Percentiles rank a stretch among this genome's conserved stretches.
These are phyloP conservation scores for Boechera divaricarpa DNA, from an alignment of 345 rosid genomes.

Conservation along the genomic window DNA sequence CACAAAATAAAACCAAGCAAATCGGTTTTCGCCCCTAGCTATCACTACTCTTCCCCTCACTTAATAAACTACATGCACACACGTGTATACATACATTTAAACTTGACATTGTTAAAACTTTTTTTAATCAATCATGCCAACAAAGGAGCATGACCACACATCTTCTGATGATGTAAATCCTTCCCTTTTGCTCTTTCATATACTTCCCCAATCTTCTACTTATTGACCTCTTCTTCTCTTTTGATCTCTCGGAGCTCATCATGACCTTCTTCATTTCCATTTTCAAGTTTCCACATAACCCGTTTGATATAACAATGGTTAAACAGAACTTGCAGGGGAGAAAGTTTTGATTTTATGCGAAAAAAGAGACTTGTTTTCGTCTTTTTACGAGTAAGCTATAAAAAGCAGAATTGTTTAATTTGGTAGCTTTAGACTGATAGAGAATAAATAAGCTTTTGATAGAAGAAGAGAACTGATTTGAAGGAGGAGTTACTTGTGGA, in stretches of 20 bases:
- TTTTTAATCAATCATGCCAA: conserved; percentile 62
- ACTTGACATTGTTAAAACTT: neutral
- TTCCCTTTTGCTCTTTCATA: conserved; percentile 68
- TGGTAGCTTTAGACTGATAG: conserved; percentile 11
- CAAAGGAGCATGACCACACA: conserved; percentile 83
- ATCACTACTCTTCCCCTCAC: conserved; percentile 22
- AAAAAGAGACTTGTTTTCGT: neutral
- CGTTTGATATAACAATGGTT: conserved; percentile 16
- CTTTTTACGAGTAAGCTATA: neutral
- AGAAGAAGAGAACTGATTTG: conserved; percentile 18
- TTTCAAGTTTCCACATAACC: conserved; percentile 20
- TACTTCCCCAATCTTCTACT: conserved; percentile 65
- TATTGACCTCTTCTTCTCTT: conserved; percentile 52
- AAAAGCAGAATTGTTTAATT: neutral
- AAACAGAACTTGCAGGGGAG: neutral
- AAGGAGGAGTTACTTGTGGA: conserved; percentile 19
- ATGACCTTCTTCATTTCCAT: conserved; percentile 39
- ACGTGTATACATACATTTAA: conserved; percentile 25
- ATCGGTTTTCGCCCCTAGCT: neutral
- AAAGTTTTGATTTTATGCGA: neutral
- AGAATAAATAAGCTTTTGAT: conserved; percentile 15
- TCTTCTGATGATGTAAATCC: conserved; percentile 73
- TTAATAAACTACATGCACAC: conserved; percentile 10
- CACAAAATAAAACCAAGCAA: conserved; percentile 17
- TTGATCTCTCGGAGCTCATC: conserved; percentile 46